These are phyloP conservation scores for Torulaspora globosa DNA, from an alignment of 1,139 yeast species.

Conservation along the genomic window DNA sequence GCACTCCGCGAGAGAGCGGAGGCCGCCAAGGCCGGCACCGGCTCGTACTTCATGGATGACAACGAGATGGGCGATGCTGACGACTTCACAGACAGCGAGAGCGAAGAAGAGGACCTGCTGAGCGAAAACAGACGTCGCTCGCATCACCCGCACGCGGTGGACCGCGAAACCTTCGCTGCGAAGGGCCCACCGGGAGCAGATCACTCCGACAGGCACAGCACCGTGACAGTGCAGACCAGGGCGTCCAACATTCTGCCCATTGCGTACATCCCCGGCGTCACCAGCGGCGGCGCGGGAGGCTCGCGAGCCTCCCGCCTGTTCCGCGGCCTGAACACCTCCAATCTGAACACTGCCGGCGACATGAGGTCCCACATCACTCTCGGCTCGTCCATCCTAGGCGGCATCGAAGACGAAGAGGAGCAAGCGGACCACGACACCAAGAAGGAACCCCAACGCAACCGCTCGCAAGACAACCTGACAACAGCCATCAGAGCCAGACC, in stretches of 20 bases:
- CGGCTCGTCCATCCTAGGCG: slow-evolving; percentile 37
- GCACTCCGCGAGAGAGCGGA: slow-evolving; percentile 21
- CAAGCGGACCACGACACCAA: slow-evolving; percentile 18
- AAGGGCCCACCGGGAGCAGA: slow-evolving; percentile 12
- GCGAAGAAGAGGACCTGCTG: slow-evolving; percentile 5
- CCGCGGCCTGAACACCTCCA: slow-evolving; percentile 13
- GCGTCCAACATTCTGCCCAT: slow-evolving; percentile 90
- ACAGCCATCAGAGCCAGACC: slow-evolving; percentile 74
- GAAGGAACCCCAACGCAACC: slow-evolving; percentile 24
- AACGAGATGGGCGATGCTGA: slow-evolving; percentile 15
- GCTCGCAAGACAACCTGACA: slow-evolving; percentile 36
- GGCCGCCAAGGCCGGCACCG: slow-evolving; percentile 19
- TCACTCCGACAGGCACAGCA: slow-evolving; percentile 40
- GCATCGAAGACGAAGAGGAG: slow-evolving; percentile 23
- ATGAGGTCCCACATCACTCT: slow-evolving; percentile 36
- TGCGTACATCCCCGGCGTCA: slow-evolving; percentile 91
- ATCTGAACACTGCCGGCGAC: slow-evolving; percentile 26
- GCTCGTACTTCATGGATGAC: slow-evolving; percentile 22
- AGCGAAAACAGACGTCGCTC: background rate
- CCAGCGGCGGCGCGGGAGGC: slow-evolving; percentile 40
- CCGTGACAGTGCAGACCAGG: slow-evolving; percentile 63
- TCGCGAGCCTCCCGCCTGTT: slow-evolving; percentile 15
- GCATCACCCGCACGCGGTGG: background rate
- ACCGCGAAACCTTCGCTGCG: slow-evolving; percentile 6
- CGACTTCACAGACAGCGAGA: slow-evolving; percentile 15